These are phyloP conservation scores for Phoma sp. DNA, from an alignment of 2,329 filamentous ascomycete species.

Conservation along the genomic window DNA sequence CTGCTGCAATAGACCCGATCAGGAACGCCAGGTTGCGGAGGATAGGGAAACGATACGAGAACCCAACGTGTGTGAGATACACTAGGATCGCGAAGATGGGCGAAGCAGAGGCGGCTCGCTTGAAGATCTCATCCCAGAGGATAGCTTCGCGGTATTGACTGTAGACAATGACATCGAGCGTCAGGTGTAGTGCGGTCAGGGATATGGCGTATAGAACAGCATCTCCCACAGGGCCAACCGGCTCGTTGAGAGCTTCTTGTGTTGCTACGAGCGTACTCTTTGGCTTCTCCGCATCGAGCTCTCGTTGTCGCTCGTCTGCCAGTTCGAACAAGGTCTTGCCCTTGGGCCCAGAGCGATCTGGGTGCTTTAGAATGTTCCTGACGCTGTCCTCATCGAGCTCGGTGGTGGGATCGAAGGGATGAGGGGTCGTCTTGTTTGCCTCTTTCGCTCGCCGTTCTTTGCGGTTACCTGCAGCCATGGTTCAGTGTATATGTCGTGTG, in stretches of 20 bases:
- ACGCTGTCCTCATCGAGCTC: constrained; percentile 53
- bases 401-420: constrained; percentile 44
- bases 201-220: constrained; percentile 61
- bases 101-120: constrained; percentile 56
- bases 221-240: constrained; percentile 56
- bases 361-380: constrained; percentile 69
- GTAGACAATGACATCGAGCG: constrained; percentile 79
- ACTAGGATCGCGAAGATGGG: constrained; percentile 55
- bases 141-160: constrained; percentile 76
- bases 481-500: neutral
- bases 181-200: constrained; percentile 76
- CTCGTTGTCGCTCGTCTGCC: constrained; percentile 65
- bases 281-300: constrained; percentile 57
- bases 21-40: constrained; percentile 66
- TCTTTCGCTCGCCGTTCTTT: constrained; percentile 53
- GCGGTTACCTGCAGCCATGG: constrained; percentile 50
- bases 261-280: constrained; percentile 44
- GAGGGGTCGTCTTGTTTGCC: constrained; percentile 38
- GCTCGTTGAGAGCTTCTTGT: constrained; percentile 43
- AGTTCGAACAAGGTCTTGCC: constrained; percentile 76
- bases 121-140: constrained; percentile 62
- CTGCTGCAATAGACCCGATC: constrained; percentile 63
- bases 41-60: constrained; percentile 53
- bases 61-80: constrained; percentile 52
- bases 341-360: constrained; percentile 67